These are phyloP conservation scores for Lathyrus tuberosus DNA, from an alignment of 306 rosid genomes.

Conservation along the genomic window DNA sequence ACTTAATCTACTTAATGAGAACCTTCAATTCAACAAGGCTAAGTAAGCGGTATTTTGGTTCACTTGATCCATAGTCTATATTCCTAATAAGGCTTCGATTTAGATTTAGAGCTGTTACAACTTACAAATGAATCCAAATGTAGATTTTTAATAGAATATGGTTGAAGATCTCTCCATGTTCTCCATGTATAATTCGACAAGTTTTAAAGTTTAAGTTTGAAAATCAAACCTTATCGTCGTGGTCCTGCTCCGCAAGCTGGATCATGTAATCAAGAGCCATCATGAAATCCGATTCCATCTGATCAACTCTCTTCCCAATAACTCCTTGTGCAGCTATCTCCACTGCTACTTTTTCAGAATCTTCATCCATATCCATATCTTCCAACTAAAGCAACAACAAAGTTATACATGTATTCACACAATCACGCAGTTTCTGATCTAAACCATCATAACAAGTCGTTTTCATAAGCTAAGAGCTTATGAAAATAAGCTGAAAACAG, in stretches of 20 bases:
- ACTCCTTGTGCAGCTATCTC: slow-evolving; percentile 98
- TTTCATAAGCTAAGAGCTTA: too few relatives aligned
- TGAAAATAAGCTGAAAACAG: too few relatives aligned
- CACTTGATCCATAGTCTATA: too few relatives aligned
- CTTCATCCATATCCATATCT: slow-evolving; percentile 84
- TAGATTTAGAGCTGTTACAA: too few relatives aligned
- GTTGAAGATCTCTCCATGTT: too few relatives aligned
- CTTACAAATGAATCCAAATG: too few relatives aligned
- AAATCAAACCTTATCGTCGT: slow-evolving; percentile 75
- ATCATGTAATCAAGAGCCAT: slow-evolving; percentile 96
- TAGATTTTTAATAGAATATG: too few relatives aligned
- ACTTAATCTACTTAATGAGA: too few relatives aligned
- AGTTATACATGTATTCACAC: not conserved
- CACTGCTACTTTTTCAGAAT: slow-evolving; percentile 91
- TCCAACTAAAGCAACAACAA: slow-evolving; percentile 61
- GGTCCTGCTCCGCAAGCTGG: slow-evolving; percentile 77
- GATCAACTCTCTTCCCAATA: slow-evolving; percentile 91
- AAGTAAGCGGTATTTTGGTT: too few relatives aligned
- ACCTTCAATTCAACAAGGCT: too few relatives aligned
- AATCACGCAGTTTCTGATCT: not conserved
- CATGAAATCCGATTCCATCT: slow-evolving; percentile 92
- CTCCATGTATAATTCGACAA: slow-evolving; percentile 1
- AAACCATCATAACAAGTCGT: not conserved
- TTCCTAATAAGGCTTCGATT: too few relatives aligned
- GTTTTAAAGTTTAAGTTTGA: slow-evolving; percentile 18